Evolutionary conservation across 768 basidiomycete species (phyloP), one percentile per base, ranked within the genome.

Genomic region (Gelatoporia subvermispora): DNA sequence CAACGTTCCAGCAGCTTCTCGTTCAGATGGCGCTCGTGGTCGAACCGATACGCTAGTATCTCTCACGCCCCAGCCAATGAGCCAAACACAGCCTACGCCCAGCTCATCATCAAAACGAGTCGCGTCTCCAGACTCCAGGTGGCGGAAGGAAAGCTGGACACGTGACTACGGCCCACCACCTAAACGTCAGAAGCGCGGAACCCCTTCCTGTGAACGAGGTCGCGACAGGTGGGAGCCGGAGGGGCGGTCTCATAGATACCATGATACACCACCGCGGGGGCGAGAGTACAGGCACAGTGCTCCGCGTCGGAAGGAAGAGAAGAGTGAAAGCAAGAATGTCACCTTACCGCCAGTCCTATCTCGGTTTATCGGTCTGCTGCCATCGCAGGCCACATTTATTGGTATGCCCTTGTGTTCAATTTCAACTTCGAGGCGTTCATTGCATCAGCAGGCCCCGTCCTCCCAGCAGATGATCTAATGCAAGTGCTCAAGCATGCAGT

Each of bases 401-500:
- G 94, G 93, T 93, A 54, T 57, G 82, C 74, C 43, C 42, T 35
- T 16, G n/a, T 35, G 51, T 38, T 10, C 3, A 24, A 41, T 50
- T 45, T 24, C 47, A 54, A 18, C 20, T 35, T 48, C 16, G 22
- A 47, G 37, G 31, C 53, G 40, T 46, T 35, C 43, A 35, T n/a
- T 21, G 31, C 46, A 25, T 46, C 51, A 44, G 18, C 56, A 94
- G 93, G 93, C 3, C 93, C 93, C 8, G 78, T 91, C 35, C 94
- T 95, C 70, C 76, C 89, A 48, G 85, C 87, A 1, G 93, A 96
- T 25, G 93, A 95, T 65, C 71, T 95, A 34, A 85, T 97, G 82
- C 84, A 85, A 52, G 61, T 92, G 24, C 84, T 96, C 65, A 77
- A 82, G 31, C 87, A 81, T 59, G 87, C 89, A 41, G 81, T 86